phyloP scores from a whole-genome alignment of 2,329 filamentous ascomycete genomes.

The Penicillium sp. region DNA sequence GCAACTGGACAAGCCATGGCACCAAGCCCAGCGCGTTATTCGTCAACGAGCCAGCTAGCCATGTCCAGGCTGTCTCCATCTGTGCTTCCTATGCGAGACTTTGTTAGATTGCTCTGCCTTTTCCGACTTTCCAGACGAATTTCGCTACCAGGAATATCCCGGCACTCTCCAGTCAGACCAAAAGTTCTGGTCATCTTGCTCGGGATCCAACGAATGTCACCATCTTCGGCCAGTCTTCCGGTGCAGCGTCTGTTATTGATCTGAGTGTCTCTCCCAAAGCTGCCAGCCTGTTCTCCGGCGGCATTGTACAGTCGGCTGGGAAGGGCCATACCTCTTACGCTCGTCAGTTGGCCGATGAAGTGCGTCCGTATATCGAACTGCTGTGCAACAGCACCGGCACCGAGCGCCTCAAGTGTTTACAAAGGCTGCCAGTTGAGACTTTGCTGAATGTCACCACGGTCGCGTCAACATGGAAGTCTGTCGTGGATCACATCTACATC shows the following conservation, averaged over 20 bases:
- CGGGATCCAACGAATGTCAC: constrained; percentile 38
- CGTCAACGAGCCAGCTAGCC: neutral
- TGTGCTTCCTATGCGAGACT: neutral
- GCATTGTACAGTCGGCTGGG: neutral
- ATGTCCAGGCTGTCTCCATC: neutral
- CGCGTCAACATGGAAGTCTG: neutral
- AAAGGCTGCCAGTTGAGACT: neutral
- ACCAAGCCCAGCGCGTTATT: neutral
- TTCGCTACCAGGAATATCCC: neutral
- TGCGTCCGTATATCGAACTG: neutral
- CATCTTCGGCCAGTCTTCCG: constrained; percentile 50
- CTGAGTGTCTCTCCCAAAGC: neutral
- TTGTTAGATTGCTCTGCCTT: neutral
- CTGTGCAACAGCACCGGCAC: neutral
- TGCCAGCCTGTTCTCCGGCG: neutral
- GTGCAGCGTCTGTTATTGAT: constrained; percentile 27
- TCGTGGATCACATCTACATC: neutral
- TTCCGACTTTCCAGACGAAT: neutral
- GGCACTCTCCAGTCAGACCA: neutral
- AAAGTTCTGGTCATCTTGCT: neutral
- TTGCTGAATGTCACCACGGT: neutral
- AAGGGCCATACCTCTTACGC: neutral
- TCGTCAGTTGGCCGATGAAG: neutral
- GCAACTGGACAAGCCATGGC: neutral
- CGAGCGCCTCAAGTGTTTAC: neutral